Evolutionary conservation across 495 filamentous ascomycete species (phyloP), one percentile per base, ranked within the genome.

Genomic region (Astrothelium subdiscretum): DNA sequence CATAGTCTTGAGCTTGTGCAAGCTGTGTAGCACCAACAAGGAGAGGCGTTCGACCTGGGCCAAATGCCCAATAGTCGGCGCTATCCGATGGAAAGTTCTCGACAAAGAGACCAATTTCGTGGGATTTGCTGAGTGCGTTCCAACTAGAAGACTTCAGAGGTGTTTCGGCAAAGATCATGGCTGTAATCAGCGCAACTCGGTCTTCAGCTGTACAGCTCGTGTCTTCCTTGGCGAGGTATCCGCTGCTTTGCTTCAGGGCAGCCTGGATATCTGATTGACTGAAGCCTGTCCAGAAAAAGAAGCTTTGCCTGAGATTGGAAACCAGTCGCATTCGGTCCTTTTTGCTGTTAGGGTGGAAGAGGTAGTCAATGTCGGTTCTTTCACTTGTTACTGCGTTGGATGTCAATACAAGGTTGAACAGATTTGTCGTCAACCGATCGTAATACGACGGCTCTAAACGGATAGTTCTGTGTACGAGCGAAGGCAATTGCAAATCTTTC

Each of bases 341-440:
- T 27, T 81, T 72, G 68, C 90, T 92, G 6, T 79, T 81, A 0
- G 83, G 79, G 60, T 95, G 85, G 67, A 96, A 96, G 68, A 97
- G 86, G 68, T 96, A 97, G 69, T 97, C 92, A 32, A 79, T 77
- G 67, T 91, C 92, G 5, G 79, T 80, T 13, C 91, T 78, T 66
- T 96, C 88, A 3, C 90, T 95, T n/a, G 91, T 92, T 6, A 97
- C 84, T 1, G 91, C 84, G 70, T 97, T 97, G 59, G 89, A 84
- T 15, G 87, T 85, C 31, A 96, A 80, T 67, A 85, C 83, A 65
- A 90, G 85, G 1, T 88, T 81, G 69, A 97, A 96, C 2, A 94
- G 75, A 67, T 96, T 97, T 29, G 92, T 80, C 1, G 84, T 88
- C 13, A 97, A 69, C 64, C 84, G 87, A 73, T 97, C 92, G 65